Percentiles rank a stretch among this genome's conserved stretches.
These are phyloP conservation scores for Pachysolen tannophilus DNA, from an alignment of 805 yeast species.

Conservation along the genomic window DNA sequence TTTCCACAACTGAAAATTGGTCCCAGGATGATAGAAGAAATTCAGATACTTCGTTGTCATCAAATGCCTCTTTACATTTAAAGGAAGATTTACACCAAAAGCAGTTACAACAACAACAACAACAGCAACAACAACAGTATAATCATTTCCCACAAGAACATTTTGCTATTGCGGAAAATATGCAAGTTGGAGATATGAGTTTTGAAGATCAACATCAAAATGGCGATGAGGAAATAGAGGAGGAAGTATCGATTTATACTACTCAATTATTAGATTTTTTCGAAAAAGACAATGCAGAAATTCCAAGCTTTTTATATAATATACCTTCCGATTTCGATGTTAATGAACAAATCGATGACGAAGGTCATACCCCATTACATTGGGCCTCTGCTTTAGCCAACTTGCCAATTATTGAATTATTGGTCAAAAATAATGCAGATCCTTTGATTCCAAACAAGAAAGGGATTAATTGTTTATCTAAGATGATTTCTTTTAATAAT, in stretches of 20 bases:
- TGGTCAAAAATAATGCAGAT: slow-evolving; percentile 50
- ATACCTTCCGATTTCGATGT: slow-evolving; percentile 62
- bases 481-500: slow-evolving; percentile 63
- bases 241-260: slow-evolving; percentile 32
- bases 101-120: slow-evolving; percentile 15
- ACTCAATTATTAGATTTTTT: slow-evolving; percentile 41
- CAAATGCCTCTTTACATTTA: slow-evolving; percentile 9
- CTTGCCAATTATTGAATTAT: slow-evolving; percentile 45
- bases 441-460: slow-evolving; percentile 41
- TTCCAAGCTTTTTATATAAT: slow-evolving; percentile 31
- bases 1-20: slow-evolving; percentile 15
- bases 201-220: slow-evolving; percentile 19
- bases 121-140: too few relatives aligned
- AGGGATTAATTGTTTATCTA: slow-evolving; percentile 67
- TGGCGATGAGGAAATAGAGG: slow-evolving; percentile 11
- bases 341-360: slow-evolving; percentile 65
- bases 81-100: slow-evolving; percentile 4
- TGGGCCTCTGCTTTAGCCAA: slow-evolving; percentile 85
- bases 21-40: slow-evolving; percentile 20
- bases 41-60: slow-evolving; percentile 21
- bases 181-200: slow-evolving; percentile 28
- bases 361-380: slow-evolving; percentile 75
- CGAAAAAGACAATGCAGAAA: slow-evolving; percentile 34
- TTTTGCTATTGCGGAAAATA: slow-evolving; percentile 4
- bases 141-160: too few relatives aligned